Evolutionary conservation across 1,139 yeast genomes (phyloP), one percentile per base, ranked within the genome.

Genomic region (Williopsis jadinii): DNA sequence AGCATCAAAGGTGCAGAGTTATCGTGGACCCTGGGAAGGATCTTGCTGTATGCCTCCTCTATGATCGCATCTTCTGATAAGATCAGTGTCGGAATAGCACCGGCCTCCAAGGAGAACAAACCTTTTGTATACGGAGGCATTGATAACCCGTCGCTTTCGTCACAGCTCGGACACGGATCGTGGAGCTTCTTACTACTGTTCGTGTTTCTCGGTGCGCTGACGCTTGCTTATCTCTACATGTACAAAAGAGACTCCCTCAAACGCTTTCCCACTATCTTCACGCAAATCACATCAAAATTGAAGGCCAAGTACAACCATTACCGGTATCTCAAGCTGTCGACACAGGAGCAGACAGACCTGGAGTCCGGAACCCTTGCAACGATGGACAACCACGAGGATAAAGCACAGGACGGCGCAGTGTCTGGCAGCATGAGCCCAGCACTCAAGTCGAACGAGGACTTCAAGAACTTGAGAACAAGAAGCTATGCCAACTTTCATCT

Each of bases 11-110:
- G 81, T 2, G 71, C 70, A 15, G 86, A 80, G 47, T 56, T 80
- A 19, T 75, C 85, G 0, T 80, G 86, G 86, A 80, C 86, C 0
- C 55, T 80, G 36, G 86, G 86, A 3, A 75, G 74, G 51, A 76
- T 78, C 2, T 50, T 80, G 12, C 58, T 79, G 10, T 78, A 71
- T 57, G 85, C 84, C 0, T 73, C 80, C 1, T 71, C 82, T 8
- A 70, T 72, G 48, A 66, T 77, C 5, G 54, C 59, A 1, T 51
- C 68, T 0, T 58, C 60, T 2, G 47, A 53, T 13, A 60, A 53
- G 14, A 40, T 43, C 0, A 61, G 64, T 3, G 66, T 73, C n/a
- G 84, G 84, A 0, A 68, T 77, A 31, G 60, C 60, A 36, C 83
- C 84, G 3, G 75, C 80, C 54, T 64, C 66, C 9, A 64, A 71